Conservation (phyloP, 179 eudicot genomes). For the Pouteria campechiana region DNA sequence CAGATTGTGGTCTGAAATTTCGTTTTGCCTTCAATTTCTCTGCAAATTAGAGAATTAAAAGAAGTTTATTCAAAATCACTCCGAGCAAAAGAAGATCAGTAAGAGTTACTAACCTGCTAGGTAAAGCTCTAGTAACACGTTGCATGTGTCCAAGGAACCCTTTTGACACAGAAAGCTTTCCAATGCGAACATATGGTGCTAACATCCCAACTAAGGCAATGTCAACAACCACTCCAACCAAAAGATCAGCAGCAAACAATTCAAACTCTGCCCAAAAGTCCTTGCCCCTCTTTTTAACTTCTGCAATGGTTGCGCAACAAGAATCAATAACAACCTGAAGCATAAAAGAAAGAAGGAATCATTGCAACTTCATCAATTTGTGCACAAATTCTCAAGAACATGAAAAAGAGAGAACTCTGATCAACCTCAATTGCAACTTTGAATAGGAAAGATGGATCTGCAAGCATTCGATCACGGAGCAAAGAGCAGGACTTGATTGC, state of each 20-base stretch:
- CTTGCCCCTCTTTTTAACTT: constrained; percentile 10
- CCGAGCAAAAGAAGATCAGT: too few species aligned
- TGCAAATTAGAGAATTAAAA: too few species aligned
- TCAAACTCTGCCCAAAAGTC: constrained; percentile 12
- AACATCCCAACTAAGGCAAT: constrained; percentile 13
- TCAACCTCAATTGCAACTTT: constrained; percentile 9
- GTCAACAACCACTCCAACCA: constrained; percentile 10
- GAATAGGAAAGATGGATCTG: constrained; percentile 10
- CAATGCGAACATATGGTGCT: constrained; percentile 11
- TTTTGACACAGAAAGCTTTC: constrained; percentile 1
- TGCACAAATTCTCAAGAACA: too few species aligned
- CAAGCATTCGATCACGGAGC: constrained; percentile 11
- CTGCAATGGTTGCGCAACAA: constrained; percentile 11
- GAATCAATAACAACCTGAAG: constrained; percentile 12
- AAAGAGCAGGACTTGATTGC: constrained; percentile 6
- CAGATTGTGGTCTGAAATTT: too few species aligned
- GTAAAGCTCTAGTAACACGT: constrained; percentile 4
- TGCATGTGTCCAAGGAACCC: constrained; percentile 7
- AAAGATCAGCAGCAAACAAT: constrained; percentile 7
- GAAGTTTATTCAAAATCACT: too few species aligned
- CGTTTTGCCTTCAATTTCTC: too few species aligned
- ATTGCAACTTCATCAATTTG: too few species aligned
- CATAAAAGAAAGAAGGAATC: too few species aligned
- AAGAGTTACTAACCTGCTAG: constrained; percentile 18
- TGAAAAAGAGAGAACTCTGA: neutral